Percentiles rank a stretch among this genome's conserved stretches.
These are phyloP conservation scores for Salvia miltiorrhiza DNA, from an alignment of 257 asterid genomes.

Conservation along the genomic window DNA sequence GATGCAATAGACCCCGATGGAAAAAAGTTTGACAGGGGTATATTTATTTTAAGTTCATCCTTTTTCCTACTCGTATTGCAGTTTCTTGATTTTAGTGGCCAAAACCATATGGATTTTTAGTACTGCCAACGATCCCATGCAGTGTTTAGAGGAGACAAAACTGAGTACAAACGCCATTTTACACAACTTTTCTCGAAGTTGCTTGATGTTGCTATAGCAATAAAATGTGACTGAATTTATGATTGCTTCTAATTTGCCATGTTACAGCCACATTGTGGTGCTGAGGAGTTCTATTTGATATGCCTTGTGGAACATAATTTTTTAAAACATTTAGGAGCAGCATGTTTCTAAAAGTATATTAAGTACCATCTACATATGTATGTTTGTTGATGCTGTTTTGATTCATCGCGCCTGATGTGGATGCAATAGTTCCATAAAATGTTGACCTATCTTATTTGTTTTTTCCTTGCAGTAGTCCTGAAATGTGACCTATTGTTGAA, in stretches of 20 bases:
- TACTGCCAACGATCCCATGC: background rate
- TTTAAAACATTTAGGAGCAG: background rate
- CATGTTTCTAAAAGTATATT: background rate
- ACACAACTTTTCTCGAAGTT: background rate
- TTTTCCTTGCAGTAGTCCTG: background rate
- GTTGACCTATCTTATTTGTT: background rate
- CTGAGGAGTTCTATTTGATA: background rate
- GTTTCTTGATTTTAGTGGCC: background rate
- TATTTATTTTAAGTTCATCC: background rate
- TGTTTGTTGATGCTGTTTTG: background rate
- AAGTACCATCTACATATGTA: background rate
- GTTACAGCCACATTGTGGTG: background rate
- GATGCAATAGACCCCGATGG: slow-evolving; percentile 73
- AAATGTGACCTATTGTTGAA: background rate
- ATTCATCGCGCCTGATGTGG: background rate
- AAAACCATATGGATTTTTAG: background rate
- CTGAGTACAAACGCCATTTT: background rate
- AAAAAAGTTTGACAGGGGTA: slow-evolving; percentile 77
- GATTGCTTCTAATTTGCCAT: background rate
- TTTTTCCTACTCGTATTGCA: background rate
- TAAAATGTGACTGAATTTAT: background rate
- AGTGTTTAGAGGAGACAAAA: background rate
- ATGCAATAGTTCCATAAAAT: background rate
- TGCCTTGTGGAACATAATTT: background rate
- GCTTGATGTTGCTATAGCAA: background rate